Conservation (phyloP, 768 basidiomycete genomes). For the Lentinus tigrinus region DNA sequence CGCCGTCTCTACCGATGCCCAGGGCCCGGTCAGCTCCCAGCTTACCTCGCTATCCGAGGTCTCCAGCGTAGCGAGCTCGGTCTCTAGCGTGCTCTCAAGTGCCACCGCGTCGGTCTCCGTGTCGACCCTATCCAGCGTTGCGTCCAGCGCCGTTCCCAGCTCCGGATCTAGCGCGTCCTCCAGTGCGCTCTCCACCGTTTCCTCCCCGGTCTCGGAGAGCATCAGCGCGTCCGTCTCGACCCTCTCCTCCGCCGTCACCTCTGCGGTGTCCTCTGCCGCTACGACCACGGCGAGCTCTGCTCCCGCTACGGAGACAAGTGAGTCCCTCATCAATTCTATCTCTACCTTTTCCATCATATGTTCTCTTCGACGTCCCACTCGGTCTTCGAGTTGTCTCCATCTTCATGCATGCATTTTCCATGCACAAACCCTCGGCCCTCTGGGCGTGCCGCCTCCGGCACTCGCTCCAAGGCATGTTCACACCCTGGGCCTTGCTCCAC, state of each 20-base stretch:
- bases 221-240: background rate
- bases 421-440: no score
- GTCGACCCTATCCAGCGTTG: background rate
- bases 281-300: conserved; percentile 7
- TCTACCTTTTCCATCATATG: conserved; percentile 1
- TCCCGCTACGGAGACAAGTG: conserved; percentile 26
- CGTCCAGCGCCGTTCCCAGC: background rate
- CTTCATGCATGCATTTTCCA: background rate
- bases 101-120: background rate
- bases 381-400: background rate
- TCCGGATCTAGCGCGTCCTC: background rate
- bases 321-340: conserved; percentile 6
- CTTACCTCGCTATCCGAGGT: background rate
- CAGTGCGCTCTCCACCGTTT: conserved; percentile 1
- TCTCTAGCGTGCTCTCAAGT: background rate
- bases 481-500: background rate
- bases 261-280: conserved; percentile 6
- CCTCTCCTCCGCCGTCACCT: background rate
- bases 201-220: background rate
- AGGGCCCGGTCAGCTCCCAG: background rate
- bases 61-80: background rate
- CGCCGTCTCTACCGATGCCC: conserved; percentile 2
- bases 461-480: no score
- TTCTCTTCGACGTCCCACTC: background rate
- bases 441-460: no score